Conservation (phyloP, 2,329 filamentous ascomycete genomes). For the Xylariaceae sp. region DNA sequence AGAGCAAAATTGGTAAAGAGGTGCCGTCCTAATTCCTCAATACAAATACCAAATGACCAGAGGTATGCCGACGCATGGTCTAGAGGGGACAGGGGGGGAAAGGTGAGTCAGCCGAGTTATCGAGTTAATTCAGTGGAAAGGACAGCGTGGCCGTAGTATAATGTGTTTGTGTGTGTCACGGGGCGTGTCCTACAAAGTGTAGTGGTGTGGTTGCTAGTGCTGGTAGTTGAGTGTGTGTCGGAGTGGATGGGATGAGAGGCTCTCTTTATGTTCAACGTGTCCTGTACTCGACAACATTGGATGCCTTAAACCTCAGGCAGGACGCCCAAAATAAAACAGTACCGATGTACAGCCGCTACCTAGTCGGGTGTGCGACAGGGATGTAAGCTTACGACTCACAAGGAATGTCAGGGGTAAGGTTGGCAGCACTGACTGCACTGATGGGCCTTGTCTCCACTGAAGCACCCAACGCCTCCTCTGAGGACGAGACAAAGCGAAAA, state of each 20-base stretch:
- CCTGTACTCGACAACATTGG: conserved; percentile 7
- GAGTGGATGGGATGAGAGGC: conserved; percentile 10
- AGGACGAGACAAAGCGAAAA: not conserved
- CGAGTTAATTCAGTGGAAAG: conserved; percentile 11
- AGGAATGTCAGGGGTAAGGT: conserved; percentile 21
- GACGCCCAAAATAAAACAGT: not conserved
- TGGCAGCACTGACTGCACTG: no score
- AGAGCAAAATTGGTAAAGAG: conserved; percentile 37
- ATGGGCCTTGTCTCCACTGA: no score
- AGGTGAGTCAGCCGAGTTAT: conserved; percentile 24
- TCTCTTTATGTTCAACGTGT: conserved; percentile 32
- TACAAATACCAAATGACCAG: conserved; percentile 37
- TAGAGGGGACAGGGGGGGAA: conserved; percentile 11
- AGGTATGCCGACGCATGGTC: conserved; percentile 28
- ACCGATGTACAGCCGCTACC: not conserved
- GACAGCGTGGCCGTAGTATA: conserved; percentile 22
- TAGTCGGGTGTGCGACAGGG: conserved; percentile 13
- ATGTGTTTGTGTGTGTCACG: not conserved
- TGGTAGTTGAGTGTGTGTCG: not conserved
- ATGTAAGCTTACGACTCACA: conserved; percentile 8
- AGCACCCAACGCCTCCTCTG: no score
- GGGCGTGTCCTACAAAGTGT: no score
- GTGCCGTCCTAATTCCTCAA: conserved; percentile 45
- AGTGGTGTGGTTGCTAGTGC: conserved; percentile 1
- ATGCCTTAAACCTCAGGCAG: not conserved